A percentile compares a stretch with the other conserved stretches of the same genome.
Conservation (phyloP, 2,329 filamentous ascomycete genomes). For the Teratosphaeria viscida region DNA sequence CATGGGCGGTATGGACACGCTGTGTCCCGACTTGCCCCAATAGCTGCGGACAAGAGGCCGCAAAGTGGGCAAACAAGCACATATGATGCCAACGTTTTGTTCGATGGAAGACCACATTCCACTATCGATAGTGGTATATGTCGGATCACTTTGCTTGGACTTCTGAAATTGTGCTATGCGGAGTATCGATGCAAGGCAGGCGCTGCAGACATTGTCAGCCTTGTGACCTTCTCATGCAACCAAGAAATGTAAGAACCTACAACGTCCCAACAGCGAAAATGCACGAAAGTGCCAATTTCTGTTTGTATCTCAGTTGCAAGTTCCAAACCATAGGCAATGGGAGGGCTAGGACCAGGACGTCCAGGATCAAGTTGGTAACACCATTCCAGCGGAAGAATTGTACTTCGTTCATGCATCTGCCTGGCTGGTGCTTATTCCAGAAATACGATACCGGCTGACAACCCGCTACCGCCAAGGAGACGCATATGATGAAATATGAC, state of each 20-base stretch:
- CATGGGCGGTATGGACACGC: not conserved
- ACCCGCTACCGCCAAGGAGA: constrained; percentile 25
- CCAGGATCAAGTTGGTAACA: constrained; percentile 36
- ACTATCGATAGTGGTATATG: not conserved
- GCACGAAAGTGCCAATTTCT: constrained; percentile 24
- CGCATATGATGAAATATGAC: constrained; percentile 17
- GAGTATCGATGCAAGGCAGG: not conserved
- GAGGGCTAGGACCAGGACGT: constrained; percentile 34
- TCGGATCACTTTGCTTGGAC: not conserved
- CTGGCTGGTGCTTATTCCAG: constrained; percentile 25
- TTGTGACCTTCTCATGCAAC: not conserved
- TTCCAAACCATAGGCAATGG: constrained; percentile 33
- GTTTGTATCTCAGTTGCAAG: constrained; percentile 32
- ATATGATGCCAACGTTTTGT: constrained; percentile 35
- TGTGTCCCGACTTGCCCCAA: not conserved
- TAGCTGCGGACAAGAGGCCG: constrained; percentile 28
- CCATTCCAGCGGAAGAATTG: constrained; percentile 34
- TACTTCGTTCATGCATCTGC: constrained; percentile 29
- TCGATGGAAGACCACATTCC: constrained; percentile 33
- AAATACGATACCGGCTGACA: constrained; percentile 32
- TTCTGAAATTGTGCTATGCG: not conserved
- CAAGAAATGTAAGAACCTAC: not conserved
- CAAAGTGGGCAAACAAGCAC: constrained; percentile 34
- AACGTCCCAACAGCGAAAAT: not conserved
- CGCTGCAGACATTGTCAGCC: not conserved